A percentile compares a stretch with the other conserved stretches of the same genome.
These are phyloP conservation scores for Mortierella sp. DNA, from an alignment of 371 early-diverging fungal species.

Conservation along the genomic window DNA sequence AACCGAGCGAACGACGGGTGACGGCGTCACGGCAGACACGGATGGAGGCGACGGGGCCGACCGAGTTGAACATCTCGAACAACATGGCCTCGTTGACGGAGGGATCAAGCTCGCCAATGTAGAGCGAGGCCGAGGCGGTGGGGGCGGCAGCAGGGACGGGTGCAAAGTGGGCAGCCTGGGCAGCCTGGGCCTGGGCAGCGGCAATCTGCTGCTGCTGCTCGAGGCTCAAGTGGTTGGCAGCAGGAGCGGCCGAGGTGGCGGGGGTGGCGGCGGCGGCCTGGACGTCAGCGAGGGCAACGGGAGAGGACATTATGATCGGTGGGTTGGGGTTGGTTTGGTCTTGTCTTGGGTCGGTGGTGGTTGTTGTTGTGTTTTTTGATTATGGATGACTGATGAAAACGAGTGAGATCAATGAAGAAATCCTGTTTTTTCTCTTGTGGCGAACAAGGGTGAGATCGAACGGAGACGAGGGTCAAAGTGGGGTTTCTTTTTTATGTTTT, in stretches of 20 bases:
- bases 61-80: conserved; percentile 96
- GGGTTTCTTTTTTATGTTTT: conserved; percentile 2
- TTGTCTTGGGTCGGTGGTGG: conserved; percentile 16
- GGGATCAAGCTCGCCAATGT: conserved; percentile 94
- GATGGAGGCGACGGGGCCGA: conserved; percentile 97
- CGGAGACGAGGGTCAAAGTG: neutral
- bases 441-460: conserved; percentile 8
- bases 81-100: conserved; percentile 97
- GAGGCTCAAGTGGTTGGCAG: conserved; percentile 57
- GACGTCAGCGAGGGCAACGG: conserved; percentile 43
- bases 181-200: conserved; percentile 66
- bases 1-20: conserved; percentile 96
- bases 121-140: conserved; percentile 81
- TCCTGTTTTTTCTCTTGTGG: neutral
- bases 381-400: too few relatives aligned
- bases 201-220: conserved; percentile 76
- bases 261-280: conserved; percentile 59
- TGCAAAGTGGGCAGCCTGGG: conserved; percentile 59
- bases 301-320: conserved; percentile 64
- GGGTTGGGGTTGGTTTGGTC: too few relatives aligned
- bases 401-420: conserved; percentile 28
- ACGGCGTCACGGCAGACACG: conserved; percentile 99
- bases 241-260: conserved; percentile 60
- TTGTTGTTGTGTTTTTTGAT: neutral
- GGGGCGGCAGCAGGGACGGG: conserved; percentile 60